Evolutionary conservation across 2,329 filamentous ascomycete genomes (phyloP).

Genomic region (Anthostomella pinea): DNA sequence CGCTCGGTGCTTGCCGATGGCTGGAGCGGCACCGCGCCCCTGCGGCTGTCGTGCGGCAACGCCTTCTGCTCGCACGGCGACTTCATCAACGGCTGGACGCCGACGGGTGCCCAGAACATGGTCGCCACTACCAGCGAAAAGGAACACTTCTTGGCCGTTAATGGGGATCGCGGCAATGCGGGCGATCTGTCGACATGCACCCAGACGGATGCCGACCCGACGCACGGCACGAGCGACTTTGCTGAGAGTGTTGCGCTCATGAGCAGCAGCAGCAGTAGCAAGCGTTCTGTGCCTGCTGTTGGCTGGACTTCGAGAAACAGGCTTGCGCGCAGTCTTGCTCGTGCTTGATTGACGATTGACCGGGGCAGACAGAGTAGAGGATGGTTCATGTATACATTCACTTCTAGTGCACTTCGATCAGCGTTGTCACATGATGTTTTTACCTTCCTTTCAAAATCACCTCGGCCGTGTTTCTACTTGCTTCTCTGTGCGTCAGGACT

Average conservation of each 20-base stretch:
- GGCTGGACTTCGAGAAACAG: too few species aligned
- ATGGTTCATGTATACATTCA: too few species aligned
- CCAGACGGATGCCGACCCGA: constrained; percentile 38
- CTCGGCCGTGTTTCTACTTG: too few species aligned
- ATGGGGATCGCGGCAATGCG: constrained; percentile 33
- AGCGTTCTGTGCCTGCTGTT: too few species aligned
- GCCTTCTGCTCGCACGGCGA: constrained; percentile 39
- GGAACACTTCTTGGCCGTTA: constrained; percentile 34
- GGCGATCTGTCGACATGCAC: constrained; percentile 32
- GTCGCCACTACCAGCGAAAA: constrained; percentile 24
- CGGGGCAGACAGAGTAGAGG: too few species aligned
- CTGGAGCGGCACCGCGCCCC: constrained; percentile 39
- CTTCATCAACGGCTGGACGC: constrained; percentile 45
- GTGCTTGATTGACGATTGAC: too few species aligned
- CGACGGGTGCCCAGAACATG: constrained; percentile 41
- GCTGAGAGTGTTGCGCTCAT: constrained; percentile 32
- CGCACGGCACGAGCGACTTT: constrained; percentile 38
- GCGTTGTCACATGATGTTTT: too few species aligned
- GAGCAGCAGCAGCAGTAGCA: too few species aligned
- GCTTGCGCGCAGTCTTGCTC: too few species aligned
- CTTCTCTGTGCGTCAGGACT: too few species aligned
- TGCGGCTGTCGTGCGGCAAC: constrained; percentile 37
- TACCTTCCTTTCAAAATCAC: too few species aligned
- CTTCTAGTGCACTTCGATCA: too few species aligned
- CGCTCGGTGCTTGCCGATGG: constrained; percentile 37